Conservation (phyloP, 1,284 basidiomycete genomes). For the Moesziomyces aphidis region DNA sequence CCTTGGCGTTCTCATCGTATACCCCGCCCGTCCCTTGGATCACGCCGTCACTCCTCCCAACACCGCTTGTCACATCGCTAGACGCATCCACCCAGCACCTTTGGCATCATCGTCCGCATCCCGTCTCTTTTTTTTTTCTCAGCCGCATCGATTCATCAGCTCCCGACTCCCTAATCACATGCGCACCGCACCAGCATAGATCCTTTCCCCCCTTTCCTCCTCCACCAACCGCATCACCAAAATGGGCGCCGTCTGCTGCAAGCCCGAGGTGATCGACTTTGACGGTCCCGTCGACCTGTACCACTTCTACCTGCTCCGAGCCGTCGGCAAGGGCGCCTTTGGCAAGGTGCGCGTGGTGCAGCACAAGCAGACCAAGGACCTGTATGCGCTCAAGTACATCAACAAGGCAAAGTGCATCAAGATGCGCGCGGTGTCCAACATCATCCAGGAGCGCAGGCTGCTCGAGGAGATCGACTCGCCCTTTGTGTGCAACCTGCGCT, state of each 20-base stretch:
- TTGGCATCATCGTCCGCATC: too few relatives aligned
- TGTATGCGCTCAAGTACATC: conserved; percentile 99
- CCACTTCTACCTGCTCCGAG: conserved; percentile 92
- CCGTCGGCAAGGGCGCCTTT: conserved; percentile 97
- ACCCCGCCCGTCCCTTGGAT: too few relatives aligned
- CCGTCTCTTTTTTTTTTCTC: too few relatives aligned
- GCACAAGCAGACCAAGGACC: conserved; percentile 88
- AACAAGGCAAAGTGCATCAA: conserved; percentile 96
- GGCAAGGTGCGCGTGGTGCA: conserved; percentile 99
- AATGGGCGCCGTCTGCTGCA: conserved; percentile 84
- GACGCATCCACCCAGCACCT: too few relatives aligned
- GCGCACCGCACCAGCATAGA: not conserved
- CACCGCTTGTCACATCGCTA: too few relatives aligned
- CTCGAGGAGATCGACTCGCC: conserved; percentile 85
- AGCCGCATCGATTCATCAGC: too few relatives aligned
- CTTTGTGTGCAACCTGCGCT: conserved; percentile 92
- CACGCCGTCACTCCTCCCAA: too few relatives aligned
- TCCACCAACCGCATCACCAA: conserved; percentile 60
- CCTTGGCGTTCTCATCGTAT: too few relatives aligned
- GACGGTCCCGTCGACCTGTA: conserved; percentile 97
- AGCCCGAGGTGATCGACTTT: conserved; percentile 92
- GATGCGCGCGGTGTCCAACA: conserved; percentile 97
- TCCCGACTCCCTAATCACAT: not conserved
- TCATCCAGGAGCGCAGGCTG: conserved; percentile 79
- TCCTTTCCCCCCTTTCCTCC: not conserved